Conservation (phyloP, 2,329 filamentous ascomycete genomes). For the Microcyclospora tardicrescens region DNA sequence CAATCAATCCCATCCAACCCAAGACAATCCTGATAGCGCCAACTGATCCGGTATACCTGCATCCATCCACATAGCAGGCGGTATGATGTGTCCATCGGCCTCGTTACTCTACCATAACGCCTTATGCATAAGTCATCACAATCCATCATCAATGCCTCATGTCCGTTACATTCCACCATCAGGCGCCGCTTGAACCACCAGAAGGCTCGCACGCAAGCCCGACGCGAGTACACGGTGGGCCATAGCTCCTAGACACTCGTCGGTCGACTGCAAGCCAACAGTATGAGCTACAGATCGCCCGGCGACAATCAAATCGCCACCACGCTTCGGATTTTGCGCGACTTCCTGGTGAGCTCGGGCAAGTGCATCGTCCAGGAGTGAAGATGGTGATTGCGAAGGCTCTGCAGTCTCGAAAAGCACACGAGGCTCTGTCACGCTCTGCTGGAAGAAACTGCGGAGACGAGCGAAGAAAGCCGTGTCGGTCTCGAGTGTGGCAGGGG, state of each 20-base stretch:
- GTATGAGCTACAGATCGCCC: conserved; percentile 38
- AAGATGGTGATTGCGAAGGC: conserved; percentile 15
- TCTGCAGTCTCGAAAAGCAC: conserved; percentile 46
- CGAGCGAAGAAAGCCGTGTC: conserved; percentile 45
- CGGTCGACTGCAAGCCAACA: conserved; percentile 20
- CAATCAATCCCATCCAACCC: too few species aligned
- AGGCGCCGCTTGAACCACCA: conserved; percentile 53
- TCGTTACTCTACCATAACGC: too few species aligned
- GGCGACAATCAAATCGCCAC: conserved; percentile 58
- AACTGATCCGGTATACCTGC: too few species aligned
- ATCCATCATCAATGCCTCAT: too few species aligned
- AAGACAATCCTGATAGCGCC: too few species aligned
- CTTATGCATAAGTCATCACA: too few species aligned
- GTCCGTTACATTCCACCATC: neutral
- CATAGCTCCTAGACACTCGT: conserved; percentile 42
- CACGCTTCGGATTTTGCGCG: conserved; percentile 48
- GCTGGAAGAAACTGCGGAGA: conserved; percentile 29
- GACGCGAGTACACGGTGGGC: conserved; percentile 47
- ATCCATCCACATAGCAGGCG: too few species aligned
- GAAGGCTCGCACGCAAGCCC: conserved; percentile 51
- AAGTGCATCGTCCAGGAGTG: conserved; percentile 35
- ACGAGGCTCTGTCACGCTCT: conserved; percentile 40
- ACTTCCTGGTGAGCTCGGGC: conserved; percentile 46
- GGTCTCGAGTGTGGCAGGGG: conserved; percentile 21
- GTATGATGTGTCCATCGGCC: too few species aligned